Evolutionary conservation across 2,329 filamentous ascomycete genomes (phyloP).

Genomic region (Fusarium albosuccineum): DNA sequence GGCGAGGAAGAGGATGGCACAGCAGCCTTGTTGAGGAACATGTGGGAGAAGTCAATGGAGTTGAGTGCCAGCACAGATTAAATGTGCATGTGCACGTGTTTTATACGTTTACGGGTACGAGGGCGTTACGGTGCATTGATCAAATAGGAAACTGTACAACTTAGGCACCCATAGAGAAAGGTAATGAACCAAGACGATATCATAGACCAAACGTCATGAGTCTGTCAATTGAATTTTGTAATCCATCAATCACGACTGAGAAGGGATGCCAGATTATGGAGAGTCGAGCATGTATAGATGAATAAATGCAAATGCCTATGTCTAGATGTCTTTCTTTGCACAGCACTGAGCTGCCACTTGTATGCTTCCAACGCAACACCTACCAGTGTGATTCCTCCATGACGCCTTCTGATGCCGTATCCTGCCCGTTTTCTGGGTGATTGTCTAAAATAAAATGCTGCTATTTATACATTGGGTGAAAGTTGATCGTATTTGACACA

Average conservation of each 20-base stretch:
- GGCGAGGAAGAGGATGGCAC: conserved; percentile 65
- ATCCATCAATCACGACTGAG: background rate
- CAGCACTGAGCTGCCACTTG: conserved; percentile 9
- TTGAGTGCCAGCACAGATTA: conserved; percentile 63
- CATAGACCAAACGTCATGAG: conserved; percentile 16
- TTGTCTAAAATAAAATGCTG: conserved; percentile 21
- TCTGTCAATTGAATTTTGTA: conserved; percentile 3
- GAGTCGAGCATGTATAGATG: conserved; percentile 11
- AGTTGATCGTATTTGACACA: conserved; percentile 93
- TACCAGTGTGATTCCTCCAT: conserved; percentile 1
- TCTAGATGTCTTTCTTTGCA: conserved; percentile 17
- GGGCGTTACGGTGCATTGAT: conserved; percentile 12
- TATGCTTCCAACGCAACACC: conserved; percentile 3
- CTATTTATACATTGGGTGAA: conserved; percentile 81
- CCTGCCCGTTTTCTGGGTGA: background rate
- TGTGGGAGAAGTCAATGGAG: conserved; percentile 74
- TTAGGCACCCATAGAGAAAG: conserved; percentile 29
- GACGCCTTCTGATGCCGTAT: conserved; percentile 34
- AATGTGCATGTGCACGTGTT: conserved; percentile 8
- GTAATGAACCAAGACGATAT: conserved; percentile 17
- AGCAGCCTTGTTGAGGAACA: conserved; percentile 64
- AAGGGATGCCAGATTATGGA: background rate
- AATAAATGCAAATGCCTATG: conserved; percentile 1
- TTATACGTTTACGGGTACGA: conserved; percentile 20
- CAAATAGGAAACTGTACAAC: conserved; percentile 28